Evolutionary conservation across 1,139 yeast species (phyloP).

Genomic region (Geotrichum restrictum): DNA sequence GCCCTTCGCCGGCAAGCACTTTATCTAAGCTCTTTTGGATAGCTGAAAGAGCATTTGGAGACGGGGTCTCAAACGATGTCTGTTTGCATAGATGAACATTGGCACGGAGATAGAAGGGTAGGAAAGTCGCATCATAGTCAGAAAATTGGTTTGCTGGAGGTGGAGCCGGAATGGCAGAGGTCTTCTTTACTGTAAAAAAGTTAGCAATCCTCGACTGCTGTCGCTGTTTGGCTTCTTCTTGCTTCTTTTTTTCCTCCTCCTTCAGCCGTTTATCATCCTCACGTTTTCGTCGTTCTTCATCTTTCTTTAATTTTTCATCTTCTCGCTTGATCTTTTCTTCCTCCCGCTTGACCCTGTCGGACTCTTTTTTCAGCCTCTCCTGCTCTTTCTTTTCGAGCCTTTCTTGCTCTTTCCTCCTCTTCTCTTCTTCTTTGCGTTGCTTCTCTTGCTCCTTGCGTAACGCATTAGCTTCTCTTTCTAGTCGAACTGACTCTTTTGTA

Average conservation of each 20-base stretch:
- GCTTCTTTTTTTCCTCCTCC: slow-evolving; percentile 18
- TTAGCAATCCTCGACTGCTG: slow-evolving; percentile 18
- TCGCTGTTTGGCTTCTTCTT: slow-evolving; percentile 11
- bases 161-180: not conserved
- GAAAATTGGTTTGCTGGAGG: not conserved
- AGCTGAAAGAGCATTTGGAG: slow-evolving; percentile 2
- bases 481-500: slow-evolving; percentile 8
- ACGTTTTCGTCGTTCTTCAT: slow-evolving; percentile 16
- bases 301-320: slow-evolving; percentile 14
- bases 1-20: not conserved
- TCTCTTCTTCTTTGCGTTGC: slow-evolving; percentile 15
- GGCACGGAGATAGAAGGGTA: slow-evolving; percentile 18
- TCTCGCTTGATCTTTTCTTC: slow-evolving; percentile 8
- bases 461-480: slow-evolving; percentile 4
- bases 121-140: slow-evolving; percentile 18
- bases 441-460: slow-evolving; percentile 5
- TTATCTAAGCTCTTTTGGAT: slow-evolving; percentile 2
- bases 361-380: slow-evolving; percentile 3
- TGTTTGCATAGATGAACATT: slow-evolving; percentile 15
- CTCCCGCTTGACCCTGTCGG: slow-evolving; percentile 11
- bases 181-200: slow-evolving; percentile 18
- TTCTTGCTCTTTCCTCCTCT: slow-evolving; percentile 9
- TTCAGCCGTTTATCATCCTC: slow-evolving; percentile 13
- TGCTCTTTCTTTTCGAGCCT: slow-evolving; percentile 1
- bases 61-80: not conserved